Base-by-base conservation (phyloP, 2,329 filamentous ascomycete genomes). In the Botrytis cinerea region DNA sequence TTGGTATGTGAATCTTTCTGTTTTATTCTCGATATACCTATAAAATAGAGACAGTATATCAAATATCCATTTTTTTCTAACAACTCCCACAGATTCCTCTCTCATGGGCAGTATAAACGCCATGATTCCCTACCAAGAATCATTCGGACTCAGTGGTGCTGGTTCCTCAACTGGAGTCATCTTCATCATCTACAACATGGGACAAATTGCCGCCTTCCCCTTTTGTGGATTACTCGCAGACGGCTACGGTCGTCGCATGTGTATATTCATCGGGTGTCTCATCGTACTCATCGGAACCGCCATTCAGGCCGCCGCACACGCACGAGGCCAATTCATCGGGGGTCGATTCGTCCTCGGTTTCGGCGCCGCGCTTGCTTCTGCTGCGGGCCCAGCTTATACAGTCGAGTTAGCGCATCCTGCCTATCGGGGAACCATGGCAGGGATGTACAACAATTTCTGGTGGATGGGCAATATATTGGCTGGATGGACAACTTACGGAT, bases 301-400 rank as follows among this genome's bases (percentile, higher is more conserved):
- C 8, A 45, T 89, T 40, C 85, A 87, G 78, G 83, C 83, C 5
- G 83, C 86, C 16, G 83, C 85, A 48, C 78, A 83, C 68, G 83
- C 82, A 62, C 82, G 84, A 2, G 82, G 81, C 16, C 84, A 86
- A 74, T 90, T 91, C 80, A 87, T 90, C 80, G 87, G 82, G 12
- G 86, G 87, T 9, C 83, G 87, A 38, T 88, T 88, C 78, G 77
- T 88, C 38, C 83, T 88, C 32, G 87, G 87, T 10, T 87, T 88
- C 73, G 89, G 89, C 57, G 88, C 89, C 60, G 85, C 86, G 2
- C 88, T 91, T 74, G 86, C 87, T 6, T 85, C 87, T 8, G 85
- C 87, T 4, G 61, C 61, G 7, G 61, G 61, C 25, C 61, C 61
- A 4, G 61, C 61, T 2, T 63, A 45, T 6, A 63, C 40, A 16